Percentiles rank a stretch among this genome's conserved stretches.
phyloP scores from a whole-genome alignment of 179 eudicot species.

The Camellia oleifera region DNA sequence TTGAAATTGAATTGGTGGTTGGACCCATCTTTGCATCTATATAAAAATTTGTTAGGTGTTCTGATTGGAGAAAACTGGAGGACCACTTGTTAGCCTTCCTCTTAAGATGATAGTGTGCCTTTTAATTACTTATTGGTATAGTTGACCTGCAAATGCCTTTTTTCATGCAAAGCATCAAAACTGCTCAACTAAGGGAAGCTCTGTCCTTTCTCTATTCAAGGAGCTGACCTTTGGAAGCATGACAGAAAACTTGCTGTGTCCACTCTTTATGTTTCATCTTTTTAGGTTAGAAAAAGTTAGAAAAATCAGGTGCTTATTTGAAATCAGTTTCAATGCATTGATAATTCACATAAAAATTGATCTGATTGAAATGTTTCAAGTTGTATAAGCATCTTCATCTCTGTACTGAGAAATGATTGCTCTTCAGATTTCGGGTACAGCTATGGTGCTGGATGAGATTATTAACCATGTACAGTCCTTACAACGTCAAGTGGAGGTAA shows the following conservation, averaged over 20 bases:
- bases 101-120: too few species aligned
- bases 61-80: background rate
- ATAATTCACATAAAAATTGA: background rate
- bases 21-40: background rate
- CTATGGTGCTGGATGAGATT: constrained; percentile 93
- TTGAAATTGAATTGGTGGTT: background rate
- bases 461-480: constrained; percentile 90
- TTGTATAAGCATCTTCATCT: background rate
- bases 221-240: background rate
- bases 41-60: constrained; percentile 5
- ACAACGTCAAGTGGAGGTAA: constrained; percentile 98
- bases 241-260: background rate
- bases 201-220: background rate
- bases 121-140: too few species aligned
- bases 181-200: constrained; percentile 5
- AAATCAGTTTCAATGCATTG: background rate
- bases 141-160: background rate
- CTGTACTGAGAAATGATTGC: background rate
- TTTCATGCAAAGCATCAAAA: background rate
- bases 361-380: background rate
- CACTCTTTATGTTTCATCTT: background rate
- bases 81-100: constrained; percentile 4
- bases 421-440: constrained; percentile 92
- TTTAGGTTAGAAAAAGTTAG: background rate
- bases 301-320: background rate